Evolutionary conservation across 2,329 filamentous ascomycete species (phyloP), one percentile per base, ranked within the genome.

Genomic region (Fusarium avenaceum): DNA sequence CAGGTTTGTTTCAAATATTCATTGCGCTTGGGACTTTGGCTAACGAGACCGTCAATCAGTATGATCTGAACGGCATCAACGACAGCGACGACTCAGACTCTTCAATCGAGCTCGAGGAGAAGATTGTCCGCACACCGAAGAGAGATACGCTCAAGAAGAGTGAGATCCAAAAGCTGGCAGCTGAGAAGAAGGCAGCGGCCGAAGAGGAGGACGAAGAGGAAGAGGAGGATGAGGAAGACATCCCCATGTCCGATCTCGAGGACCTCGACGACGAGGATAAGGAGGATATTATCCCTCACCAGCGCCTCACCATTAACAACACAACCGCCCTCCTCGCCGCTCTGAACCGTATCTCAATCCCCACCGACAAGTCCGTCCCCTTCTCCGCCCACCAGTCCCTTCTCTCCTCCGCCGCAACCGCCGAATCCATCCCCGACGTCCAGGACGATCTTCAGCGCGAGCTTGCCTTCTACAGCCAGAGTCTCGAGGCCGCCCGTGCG

Each of bases 241-340:
- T 97, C 44, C 91, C 94, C 6, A 87, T 97, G 68, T 97, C 93
- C 32, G 94, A 97, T 74, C 89, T 96, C 51, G 91, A 92, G 74
- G 92, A 92, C 52, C 82, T 89, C 28, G 83, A 92, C 54, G 93
- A 92, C 20, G 92, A 92, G 67, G 94, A 96, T 74, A 91, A 89
- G 74, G 92, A 92, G 80, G 94, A 97, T 76, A 87, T 97, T 40
- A 89, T 97, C 65, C 93, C 94, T 17, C 92, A 97, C 81, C 93
- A 96, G 78, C 92, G 94, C 74, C 90, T 97, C 70, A 97, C 94
- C 53, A 98, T 98, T 83, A 97, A 99, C 87, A 99, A 99, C 84
- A 94, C 92, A 54, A 85, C 92, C 70, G 96, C 95, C 33, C 92
- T 99, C 51, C 87, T 89, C 70, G 85, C 92, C 71, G 89, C 93